A percentile compares a stretch with the other conserved stretches of the same genome.
phyloP scores from a whole-genome alignment of 106 monocot species.

The Vanilla planifolia region DNA sequence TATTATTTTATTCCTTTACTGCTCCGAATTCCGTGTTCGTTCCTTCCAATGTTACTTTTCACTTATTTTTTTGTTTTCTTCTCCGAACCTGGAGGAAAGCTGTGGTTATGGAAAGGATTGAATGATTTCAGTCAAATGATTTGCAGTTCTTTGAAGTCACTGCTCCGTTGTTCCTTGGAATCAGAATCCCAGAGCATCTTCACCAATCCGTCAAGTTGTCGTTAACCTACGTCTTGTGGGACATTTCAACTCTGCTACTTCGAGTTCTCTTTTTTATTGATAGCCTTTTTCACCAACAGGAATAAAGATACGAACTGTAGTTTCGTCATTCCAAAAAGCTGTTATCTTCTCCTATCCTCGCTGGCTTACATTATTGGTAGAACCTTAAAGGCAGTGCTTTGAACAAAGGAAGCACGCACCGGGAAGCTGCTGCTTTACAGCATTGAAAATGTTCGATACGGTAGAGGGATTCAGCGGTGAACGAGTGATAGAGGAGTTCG shows the following conservation, averaged over 20 bases:
- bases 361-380: not conserved
- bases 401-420: not conserved
- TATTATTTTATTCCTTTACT: not conserved
- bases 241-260: too few relatives aligned
- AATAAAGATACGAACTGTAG: not conserved
- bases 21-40: not conserved
- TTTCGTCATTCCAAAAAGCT: not conserved
- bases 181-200: too few relatives aligned
- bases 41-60: not conserved
- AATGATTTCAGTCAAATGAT: not conserved
- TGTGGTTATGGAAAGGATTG: not conserved
- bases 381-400: not conserved
- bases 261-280: not conserved
- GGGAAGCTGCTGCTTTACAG: not conserved
- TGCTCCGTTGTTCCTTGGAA: too few relatives aligned
- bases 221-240: too few relatives aligned
- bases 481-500: constrained; percentile 54
- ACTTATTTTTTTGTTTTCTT: not conserved
- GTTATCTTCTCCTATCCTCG: not conserved
- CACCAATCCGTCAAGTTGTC: too few relatives aligned
- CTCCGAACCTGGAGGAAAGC: not conserved
- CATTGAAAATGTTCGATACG: constrained; percentile 9
- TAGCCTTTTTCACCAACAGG: not conserved
- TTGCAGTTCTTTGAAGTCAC: too few relatives aligned
- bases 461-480: constrained; percentile 23